Conservation (phyloP, 2,329 filamentous ascomycete genomes). For the Phaeophleospora eucalypticola region DNA sequence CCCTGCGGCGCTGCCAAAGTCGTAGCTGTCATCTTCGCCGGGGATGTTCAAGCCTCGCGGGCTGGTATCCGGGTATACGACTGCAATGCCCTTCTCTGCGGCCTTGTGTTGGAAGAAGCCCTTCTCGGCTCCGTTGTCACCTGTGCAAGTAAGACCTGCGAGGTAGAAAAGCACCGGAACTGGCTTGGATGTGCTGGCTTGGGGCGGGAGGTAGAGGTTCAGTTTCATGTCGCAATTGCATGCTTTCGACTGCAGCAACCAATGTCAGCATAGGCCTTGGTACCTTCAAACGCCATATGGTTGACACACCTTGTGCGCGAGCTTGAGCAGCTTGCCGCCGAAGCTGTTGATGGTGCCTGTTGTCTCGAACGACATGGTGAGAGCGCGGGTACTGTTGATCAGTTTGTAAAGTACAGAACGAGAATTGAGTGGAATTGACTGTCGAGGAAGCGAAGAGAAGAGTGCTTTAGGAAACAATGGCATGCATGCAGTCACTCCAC, state of each 20-base stretch:
- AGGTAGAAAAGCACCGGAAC: slow-evolving; percentile 89
- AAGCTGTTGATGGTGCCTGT: slow-evolving; percentile 87
- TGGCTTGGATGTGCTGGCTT: slow-evolving; percentile 57
- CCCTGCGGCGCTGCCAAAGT: slow-evolving; percentile 87
- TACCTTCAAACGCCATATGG: not conserved
- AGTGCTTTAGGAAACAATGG: slow-evolving; percentile 5
- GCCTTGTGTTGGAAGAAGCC: slow-evolving; percentile 90
- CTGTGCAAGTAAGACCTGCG: slow-evolving; percentile 89
- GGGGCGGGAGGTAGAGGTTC: slow-evolving; percentile 83
- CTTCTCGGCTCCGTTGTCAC: slow-evolving; percentile 70
- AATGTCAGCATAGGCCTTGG: slow-evolving; percentile 2
- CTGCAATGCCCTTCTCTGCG: slow-evolving; percentile 74
- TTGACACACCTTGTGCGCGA: slow-evolving; percentile 59
- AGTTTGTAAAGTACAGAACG: not conserved
- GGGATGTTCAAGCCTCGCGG: slow-evolving; percentile 75
- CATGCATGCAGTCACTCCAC: slow-evolving; percentile 6
- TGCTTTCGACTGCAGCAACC: slow-evolving; percentile 54
- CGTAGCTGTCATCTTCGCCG: slow-evolving; percentile 82
- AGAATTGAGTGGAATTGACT: not conserved
- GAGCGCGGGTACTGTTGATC: not conserved
- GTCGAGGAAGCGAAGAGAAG: not conserved
- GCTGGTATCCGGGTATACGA: slow-evolving; percentile 92
- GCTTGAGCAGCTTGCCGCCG: slow-evolving; percentile 91
- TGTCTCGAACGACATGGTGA: slow-evolving; percentile 75
- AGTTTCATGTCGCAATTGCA: slow-evolving; percentile 88